Conservation (phyloP, 768 basidiomycete species). For the Steccherinum ochraceum region DNA sequence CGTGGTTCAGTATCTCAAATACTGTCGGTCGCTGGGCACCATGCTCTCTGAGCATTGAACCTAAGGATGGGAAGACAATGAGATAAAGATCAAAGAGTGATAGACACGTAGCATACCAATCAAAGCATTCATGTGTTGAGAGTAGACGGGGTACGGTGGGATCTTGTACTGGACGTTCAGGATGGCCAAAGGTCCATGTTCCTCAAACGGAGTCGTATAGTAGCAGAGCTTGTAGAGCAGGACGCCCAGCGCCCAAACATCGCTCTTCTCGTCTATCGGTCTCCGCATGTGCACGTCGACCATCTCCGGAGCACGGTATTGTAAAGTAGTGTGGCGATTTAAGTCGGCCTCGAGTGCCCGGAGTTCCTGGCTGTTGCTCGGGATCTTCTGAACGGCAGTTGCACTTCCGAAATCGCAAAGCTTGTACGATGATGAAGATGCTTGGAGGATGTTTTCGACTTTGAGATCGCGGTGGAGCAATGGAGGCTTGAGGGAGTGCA, state of each 20-base stretch:
- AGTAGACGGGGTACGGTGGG: constrained; percentile 85
- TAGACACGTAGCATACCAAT: constrained; percentile 51
- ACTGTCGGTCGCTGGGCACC: constrained; percentile 80
- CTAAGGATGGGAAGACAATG: constrained; percentile 34
- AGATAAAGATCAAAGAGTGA: not conserved
- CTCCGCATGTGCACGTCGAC: constrained; percentile 82
- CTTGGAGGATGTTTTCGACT: constrained; percentile 96
- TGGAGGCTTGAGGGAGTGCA: constrained; percentile 90
- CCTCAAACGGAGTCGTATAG: constrained; percentile 99
- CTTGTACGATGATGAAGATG: constrained; percentile 80
- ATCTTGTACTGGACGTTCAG: constrained; percentile 94
- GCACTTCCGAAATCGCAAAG: constrained; percentile 98
- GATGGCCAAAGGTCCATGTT: constrained; percentile 93
- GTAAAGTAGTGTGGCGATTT: constrained; percentile 91
- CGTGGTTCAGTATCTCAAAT: constrained; percentile 77
- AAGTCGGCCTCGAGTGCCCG: constrained; percentile 85
- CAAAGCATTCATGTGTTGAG: constrained; percentile 70
- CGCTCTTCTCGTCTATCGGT: constrained; percentile 89
- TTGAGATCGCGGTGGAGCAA: constrained; percentile 96
- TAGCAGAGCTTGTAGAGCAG: constrained; percentile 98
- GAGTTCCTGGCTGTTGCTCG: constrained; percentile 77
- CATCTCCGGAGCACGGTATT: constrained; percentile 99
- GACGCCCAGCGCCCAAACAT: constrained; percentile 97
- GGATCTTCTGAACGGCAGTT: constrained; percentile 67
- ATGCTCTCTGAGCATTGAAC: constrained; percentile 89